These are phyloP conservation scores for Neocatenulostroma microsporum DNA, from an alignment of 2,329 filamentous ascomycete genomes.

Conservation along the genomic window DNA sequence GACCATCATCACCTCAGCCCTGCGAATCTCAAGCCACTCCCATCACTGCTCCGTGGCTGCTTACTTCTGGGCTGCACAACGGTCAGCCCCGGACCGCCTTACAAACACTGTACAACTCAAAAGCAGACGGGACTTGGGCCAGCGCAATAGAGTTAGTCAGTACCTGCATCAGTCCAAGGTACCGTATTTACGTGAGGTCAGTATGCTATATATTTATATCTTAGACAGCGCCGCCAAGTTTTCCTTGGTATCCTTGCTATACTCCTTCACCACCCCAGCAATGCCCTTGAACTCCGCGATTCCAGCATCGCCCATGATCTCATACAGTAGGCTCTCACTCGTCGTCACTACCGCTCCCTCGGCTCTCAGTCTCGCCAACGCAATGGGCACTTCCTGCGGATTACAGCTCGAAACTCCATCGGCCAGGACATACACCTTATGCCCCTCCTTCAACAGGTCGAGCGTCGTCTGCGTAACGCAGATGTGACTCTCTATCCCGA, in stretches of 20 bases:
- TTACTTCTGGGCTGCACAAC: conserved; percentile 20
- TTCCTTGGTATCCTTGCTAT: conserved; percentile 59
- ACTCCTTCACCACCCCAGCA: conserved; percentile 71
- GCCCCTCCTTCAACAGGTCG: conserved; percentile 66
- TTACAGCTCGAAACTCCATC: conserved; percentile 89
- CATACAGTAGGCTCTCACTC: conserved; percentile 84
- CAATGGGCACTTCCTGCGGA: conserved; percentile 68
- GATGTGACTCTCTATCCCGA: conserved; percentile 90
- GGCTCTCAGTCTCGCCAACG: conserved; percentile 64
- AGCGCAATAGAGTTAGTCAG: too few species aligned
- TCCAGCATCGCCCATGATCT: conserved; percentile 75
- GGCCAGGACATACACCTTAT: conserved; percentile 77
- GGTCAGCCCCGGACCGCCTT: conserved; percentile 2
- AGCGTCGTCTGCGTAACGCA: conserved; percentile 89
- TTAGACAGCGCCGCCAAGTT: conserved; percentile 60
- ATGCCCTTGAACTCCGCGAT: conserved; percentile 65
- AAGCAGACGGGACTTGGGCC: too few species aligned
- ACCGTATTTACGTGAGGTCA: background rate
- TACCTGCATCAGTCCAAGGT: too few species aligned
- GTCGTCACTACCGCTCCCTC: conserved; percentile 75
- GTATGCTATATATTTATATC: too few species aligned
- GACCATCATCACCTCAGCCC: too few species aligned
- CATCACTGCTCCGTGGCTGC: too few species aligned
- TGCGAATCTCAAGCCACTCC: too few species aligned
- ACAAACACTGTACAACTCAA: background rate